Evolutionary conservation across 257 asterid genomes (phyloP), one percentile per base, ranked within the genome.

Genomic region (Asclepias syriaca): DNA sequence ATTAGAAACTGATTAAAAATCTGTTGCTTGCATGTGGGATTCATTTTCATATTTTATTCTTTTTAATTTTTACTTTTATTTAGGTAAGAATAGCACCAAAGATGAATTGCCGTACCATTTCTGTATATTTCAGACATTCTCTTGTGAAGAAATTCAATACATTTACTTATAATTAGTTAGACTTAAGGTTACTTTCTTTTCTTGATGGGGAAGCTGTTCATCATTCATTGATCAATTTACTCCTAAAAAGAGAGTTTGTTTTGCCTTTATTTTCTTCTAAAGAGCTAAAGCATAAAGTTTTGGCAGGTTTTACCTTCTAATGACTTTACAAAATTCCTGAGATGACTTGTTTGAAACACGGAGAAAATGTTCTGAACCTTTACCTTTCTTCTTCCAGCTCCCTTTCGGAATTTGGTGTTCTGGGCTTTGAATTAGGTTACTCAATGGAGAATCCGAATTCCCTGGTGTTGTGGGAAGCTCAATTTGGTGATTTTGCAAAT

Each of bases 361-460:
- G 11, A 43, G 58, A 67, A 21, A 45, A n/a, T 2, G 9, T 7
- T 54, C 68, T 58, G 21, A 66, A 32, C 34, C 9, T 74, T 9
- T 53, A 57, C 71, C 66, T 66, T 48, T 34, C 68, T 72, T 56
- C 58, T 27, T 77, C 72, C 96, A 93, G 98, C 81, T 93, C 97
- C 66, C 97, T 93, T 67, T 90, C 97, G 12, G 98, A 93, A 83
- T 93, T 90, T 81, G 97, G 85, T 69, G 98, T 93, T 75, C 84
- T 93, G 81, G 98, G 97, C 60, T 93, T 93, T 83, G 97, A 93
- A 81, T 73, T 93, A 77, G 98, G 98, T 74, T 93, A 93, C 80
- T 90, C 98, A 3, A 93, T 93, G 98, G 98, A 93, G 83, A 93
- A 90, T 76, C 97, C 98, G 65, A 93, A 93, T 80, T 89, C 97